A percentile compares a stretch with the other conserved stretches of the same genome.
Evolutionary conservation across 768 basidiomycete species (phyloP).

Genomic region (Termitomyces heimii): DNA sequence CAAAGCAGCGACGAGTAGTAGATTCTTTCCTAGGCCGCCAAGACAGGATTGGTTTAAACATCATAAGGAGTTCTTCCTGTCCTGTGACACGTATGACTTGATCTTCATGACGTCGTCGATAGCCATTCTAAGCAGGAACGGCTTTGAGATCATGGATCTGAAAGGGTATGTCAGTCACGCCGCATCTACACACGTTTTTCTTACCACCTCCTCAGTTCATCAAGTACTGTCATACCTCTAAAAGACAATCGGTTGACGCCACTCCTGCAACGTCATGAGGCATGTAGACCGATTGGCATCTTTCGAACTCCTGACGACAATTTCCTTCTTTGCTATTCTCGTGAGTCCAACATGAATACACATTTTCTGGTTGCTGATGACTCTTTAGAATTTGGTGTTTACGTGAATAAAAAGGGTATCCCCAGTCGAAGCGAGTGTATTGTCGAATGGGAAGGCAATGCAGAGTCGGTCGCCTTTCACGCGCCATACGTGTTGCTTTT

Average conservation of each 20-base stretch:
- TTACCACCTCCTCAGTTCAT: slow-evolving; percentile 42
- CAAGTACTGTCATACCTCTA: slow-evolving; percentile 84
- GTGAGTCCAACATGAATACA: slow-evolving; percentile 31
- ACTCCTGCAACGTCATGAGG: slow-evolving; percentile 75
- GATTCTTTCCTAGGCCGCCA: slow-evolving; percentile 56
- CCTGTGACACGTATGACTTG: slow-evolving; percentile 81
- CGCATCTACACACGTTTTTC: not conserved
- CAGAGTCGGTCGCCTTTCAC: slow-evolving; percentile 85
- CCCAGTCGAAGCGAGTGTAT: slow-evolving; percentile 64
- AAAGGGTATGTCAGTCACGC: slow-evolving; percentile 61
- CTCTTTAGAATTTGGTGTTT: slow-evolving; percentile 80
- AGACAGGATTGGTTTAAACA: slow-evolving; percentile 89
- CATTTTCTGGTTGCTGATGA: slow-evolving; percentile 3
- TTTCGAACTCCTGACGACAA: slow-evolving; percentile 84
- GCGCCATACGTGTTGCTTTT: slow-evolving; percentile 85
- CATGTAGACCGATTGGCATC: slow-evolving; percentile 82
- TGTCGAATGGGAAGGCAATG: slow-evolving; percentile 94
- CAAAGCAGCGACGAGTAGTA: slow-evolving; percentile 54
- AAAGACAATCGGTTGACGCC: slow-evolving; percentile 56
- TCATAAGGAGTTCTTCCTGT: slow-evolving; percentile 85
- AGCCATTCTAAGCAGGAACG: slow-evolving; percentile 86
- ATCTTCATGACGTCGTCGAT: slow-evolving; percentile 90
- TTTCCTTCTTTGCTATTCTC: slow-evolving; percentile 86
- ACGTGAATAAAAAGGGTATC: slow-evolving; percentile 88
- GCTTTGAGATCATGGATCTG: slow-evolving; percentile 97